phyloP scores from a whole-genome alignment of 805 yeast species.

The Candida sithepensis region DNA sequence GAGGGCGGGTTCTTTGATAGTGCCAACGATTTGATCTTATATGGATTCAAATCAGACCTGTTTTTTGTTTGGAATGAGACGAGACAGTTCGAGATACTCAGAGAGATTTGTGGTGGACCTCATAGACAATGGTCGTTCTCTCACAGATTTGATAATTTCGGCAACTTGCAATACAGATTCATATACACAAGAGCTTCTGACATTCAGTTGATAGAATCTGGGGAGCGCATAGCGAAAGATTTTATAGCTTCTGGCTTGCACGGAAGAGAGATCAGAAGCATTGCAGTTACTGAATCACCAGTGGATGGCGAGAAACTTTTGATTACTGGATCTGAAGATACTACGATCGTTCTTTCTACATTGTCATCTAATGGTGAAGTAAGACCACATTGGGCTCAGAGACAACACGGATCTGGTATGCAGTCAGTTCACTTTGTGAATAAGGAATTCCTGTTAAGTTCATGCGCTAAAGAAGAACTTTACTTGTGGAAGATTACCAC shows the following conservation, averaged over 20 bases:
- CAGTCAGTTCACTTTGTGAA: conserved; percentile 68
- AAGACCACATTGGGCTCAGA: conserved; percentile 52
- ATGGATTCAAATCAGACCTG: conserved; percentile 78
- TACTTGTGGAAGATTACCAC: conserved; percentile 66
- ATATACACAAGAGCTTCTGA: conserved; percentile 57
- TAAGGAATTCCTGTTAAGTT: conserved; percentile 43
- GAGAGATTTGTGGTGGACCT: conserved; percentile 84
- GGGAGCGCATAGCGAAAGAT: conserved; percentile 16
- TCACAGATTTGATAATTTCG: conserved; percentile 15
- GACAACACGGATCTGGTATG: conserved; percentile 85
- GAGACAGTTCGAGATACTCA: conserved; percentile 61
- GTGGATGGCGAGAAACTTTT: conserved; percentile 39
- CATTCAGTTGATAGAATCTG: conserved; percentile 37
- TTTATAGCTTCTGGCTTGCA: conserved; percentile 65
- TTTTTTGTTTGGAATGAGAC: conserved; percentile 85
- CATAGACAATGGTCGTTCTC: conserved; percentile 77
- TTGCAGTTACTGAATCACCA: conserved; percentile 41
- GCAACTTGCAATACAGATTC: conserved; percentile 38
- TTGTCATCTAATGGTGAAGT: conserved; percentile 40
- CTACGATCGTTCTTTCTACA: conserved; percentile 61
- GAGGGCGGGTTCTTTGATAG: conserved; percentile 62
- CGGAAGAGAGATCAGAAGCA: conserved; percentile 85
- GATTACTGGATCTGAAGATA: conserved; percentile 87
- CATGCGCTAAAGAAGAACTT: conserved; percentile 88
- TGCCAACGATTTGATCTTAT: conserved; percentile 51